phyloP scores from a whole-genome alignment of 1,139 yeast genomes.

The Pichia sp. region DNA sequence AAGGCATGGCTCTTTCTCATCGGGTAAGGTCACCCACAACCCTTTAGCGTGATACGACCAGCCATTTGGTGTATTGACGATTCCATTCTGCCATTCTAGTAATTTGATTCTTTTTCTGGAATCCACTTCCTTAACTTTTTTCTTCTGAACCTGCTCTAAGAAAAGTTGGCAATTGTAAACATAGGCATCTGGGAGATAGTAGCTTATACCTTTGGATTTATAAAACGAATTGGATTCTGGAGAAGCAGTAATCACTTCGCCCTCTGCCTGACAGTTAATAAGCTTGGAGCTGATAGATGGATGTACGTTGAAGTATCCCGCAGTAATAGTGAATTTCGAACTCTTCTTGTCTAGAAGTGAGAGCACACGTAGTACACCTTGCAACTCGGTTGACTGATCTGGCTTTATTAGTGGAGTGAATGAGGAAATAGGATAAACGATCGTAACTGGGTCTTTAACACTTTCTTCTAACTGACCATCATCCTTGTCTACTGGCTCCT shows the following conservation, averaged over 20 bases:
- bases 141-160: conserved; percentile 41
- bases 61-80: conserved; percentile 74
- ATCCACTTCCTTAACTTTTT: conserved; percentile 20
- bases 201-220: conserved; percentile 76
- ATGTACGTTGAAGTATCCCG: conserved; percentile 92
- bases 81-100: conserved; percentile 83
- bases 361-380: conserved; percentile 57
- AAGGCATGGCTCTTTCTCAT: conserved; percentile 55
- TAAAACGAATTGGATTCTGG: conserved; percentile 93
- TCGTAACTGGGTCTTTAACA: conserved; percentile 42
- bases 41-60: conserved; percentile 99
- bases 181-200: conserved; percentile 83
- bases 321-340: conserved; percentile 83
- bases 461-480: conserved; percentile 40
- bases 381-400: conserved; percentile 76
- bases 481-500: conserved; percentile 24
- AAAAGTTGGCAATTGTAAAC: conserved; percentile 70
- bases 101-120: conserved; percentile 50
- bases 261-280: conserved; percentile 55
- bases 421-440: conserved; percentile 91
- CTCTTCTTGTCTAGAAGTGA: conserved; percentile 52
- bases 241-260: conserved; percentile 81
- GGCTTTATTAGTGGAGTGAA: conserved; percentile 72
- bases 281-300: conserved; percentile 66
- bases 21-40: conserved; percentile 72